phyloP scores from a whole-genome alignment of 352 stramenopile genomes.

The Pythium periplocum region DNA sequence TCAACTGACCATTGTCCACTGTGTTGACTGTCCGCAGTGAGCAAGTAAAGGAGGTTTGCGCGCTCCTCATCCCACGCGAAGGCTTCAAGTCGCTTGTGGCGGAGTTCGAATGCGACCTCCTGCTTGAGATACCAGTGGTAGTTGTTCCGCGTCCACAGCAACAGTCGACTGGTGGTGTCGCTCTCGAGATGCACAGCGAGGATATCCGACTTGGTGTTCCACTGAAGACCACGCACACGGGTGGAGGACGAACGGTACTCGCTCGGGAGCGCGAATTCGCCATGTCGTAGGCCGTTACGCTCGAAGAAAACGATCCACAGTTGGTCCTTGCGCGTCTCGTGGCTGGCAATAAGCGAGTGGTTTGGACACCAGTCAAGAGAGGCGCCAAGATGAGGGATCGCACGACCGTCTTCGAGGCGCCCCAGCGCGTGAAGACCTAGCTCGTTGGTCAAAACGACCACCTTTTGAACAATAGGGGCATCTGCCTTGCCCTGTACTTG shows the following conservation, averaged over 20 bases:
- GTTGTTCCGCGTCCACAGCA: conserved; percentile 75
- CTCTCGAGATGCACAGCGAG: conserved; percentile 46
- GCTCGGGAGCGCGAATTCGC: conserved; percentile 57
- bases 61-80: conserved; percentile 59
- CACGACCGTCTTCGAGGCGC: conserved; percentile 64
- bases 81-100: conserved; percentile 17
- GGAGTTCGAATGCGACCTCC: conserved; percentile 26
- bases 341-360: conserved; percentile 64
- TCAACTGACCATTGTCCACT: conserved; percentile 11
- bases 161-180: conserved; percentile 22
- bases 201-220: conserved; percentile 67
- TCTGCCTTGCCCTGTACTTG: conserved; percentile 19
- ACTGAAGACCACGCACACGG: conserved; percentile 31
- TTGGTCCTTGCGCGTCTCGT: conserved; percentile 48
- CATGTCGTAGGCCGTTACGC: conserved; percentile 73
- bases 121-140: conserved; percentile 87
- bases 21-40: conserved; percentile 5
- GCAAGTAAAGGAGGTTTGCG: conserved; percentile 29
- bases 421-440: conserved; percentile 58
- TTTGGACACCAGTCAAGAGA: conserved; percentile 68
- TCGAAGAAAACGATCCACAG: conserved; percentile 81
- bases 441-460: conserved; percentile 52
- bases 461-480: background rate
- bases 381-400: conserved; percentile 34
- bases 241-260: conserved; percentile 26